Conservation (phyloP, 257 asterid genomes). For the Osmanthus fragrans region DNA sequence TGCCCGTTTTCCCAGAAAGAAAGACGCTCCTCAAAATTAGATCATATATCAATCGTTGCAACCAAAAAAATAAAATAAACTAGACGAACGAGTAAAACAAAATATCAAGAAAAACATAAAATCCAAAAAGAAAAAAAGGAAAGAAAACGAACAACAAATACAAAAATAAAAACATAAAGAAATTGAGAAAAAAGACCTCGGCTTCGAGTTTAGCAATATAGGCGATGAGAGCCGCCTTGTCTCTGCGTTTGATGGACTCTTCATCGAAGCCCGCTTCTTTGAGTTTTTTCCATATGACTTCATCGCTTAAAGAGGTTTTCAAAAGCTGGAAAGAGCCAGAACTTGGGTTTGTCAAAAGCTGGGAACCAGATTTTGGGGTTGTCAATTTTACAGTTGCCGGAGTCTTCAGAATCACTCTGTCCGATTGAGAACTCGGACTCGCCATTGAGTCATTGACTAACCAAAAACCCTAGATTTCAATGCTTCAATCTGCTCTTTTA, state of each 20-base stretch:
- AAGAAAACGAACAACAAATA: constrained; percentile 7
- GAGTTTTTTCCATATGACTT: constrained; percentile 76
- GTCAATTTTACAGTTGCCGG: constrained; percentile 38
- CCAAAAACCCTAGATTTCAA: constrained; percentile 9
- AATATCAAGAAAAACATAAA: constrained; percentile 8
- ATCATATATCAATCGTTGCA: background rate
- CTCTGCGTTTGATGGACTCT: constrained; percentile 87
- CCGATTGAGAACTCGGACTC: constrained; percentile 60
- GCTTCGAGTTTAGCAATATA: constrained; percentile 86
- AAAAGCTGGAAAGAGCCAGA: constrained; percentile 58
- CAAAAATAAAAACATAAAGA: background rate
- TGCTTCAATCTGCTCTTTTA: constrained; percentile 10
- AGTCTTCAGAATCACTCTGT: constrained; percentile 50
- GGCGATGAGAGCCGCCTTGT: constrained; percentile 86
- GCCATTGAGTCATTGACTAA: constrained; percentile 32
- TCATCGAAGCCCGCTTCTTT: constrained; percentile 92
- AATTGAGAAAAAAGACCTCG: constrained; percentile 47
- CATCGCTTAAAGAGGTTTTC: constrained; percentile 73
- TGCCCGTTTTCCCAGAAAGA: background rate
- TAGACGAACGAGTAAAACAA: constrained; percentile 1
- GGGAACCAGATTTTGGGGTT: constrained; percentile 45
- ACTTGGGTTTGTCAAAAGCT: constrained; percentile 70
- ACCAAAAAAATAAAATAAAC: constrained; percentile 1
- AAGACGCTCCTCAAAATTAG: background rate
- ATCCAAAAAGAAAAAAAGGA: background rate